Evolutionary conservation across 306 rosid genomes (phyloP).

Genomic region (Senna siamea): DNA sequence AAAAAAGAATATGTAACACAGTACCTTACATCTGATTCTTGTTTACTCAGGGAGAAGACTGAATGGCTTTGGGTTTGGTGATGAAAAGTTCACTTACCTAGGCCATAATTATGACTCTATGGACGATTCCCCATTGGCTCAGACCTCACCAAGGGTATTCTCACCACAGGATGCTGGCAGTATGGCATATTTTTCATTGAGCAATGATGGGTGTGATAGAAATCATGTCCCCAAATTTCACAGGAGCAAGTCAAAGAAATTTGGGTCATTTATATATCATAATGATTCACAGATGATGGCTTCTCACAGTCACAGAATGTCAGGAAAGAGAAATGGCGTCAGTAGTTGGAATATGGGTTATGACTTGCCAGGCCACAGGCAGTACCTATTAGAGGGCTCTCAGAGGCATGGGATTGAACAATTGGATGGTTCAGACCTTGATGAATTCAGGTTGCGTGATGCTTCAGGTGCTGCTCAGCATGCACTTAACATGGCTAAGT

Average conservation of each 20-base stretch:
- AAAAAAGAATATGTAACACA: too few species aligned
- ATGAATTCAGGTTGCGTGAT: slow-evolving; percentile 69
- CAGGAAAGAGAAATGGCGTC: slow-evolving; percentile 59
- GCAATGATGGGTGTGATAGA: slow-evolving; percentile 62
- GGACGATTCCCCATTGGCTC: slow-evolving; percentile 79
- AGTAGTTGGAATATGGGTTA: slow-evolving; percentile 49
- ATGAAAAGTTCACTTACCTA: slow-evolving; percentile 62
- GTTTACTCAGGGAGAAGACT: slow-evolving; percentile 76
- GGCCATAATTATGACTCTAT: slow-evolving; percentile 70
- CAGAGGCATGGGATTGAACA: slow-evolving; percentile 60
- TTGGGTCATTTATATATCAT: slow-evolving; percentile 46
- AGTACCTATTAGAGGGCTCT: slow-evolving; percentile 47
- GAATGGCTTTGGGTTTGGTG: slow-evolving; percentile 61
- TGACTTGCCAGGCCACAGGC: slow-evolving; percentile 56
- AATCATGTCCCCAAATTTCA: slow-evolving; percentile 53
- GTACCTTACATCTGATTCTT: too few species aligned
- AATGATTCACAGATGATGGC: slow-evolving; percentile 47
- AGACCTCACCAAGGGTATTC: slow-evolving; percentile 66
- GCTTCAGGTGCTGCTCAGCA: slow-evolving; percentile 67
- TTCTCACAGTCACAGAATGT: slow-evolving; percentile 46
- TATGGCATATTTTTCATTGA: slow-evolving; percentile 45
- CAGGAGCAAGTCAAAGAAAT: slow-evolving; percentile 64
- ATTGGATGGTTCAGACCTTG: slow-evolving; percentile 61
- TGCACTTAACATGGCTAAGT: slow-evolving; percentile 66
- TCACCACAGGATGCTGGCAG: slow-evolving; percentile 59